Conservation (phyloP, 1,284 basidiomycete genomes). For the Ceratobasidium theobromae region DNA sequence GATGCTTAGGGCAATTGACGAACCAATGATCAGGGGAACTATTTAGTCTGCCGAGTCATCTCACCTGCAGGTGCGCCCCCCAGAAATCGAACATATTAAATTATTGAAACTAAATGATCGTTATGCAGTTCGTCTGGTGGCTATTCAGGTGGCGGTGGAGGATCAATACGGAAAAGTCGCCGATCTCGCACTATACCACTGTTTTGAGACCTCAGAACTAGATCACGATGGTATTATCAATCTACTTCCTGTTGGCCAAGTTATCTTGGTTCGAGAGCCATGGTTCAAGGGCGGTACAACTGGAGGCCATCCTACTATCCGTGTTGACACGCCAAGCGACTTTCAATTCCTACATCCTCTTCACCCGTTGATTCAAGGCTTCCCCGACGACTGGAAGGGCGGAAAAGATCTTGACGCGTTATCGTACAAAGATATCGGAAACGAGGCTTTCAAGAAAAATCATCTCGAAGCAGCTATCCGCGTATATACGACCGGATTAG, state of each 20-base stretch:
- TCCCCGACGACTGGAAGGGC: slow-evolving; percentile 8
- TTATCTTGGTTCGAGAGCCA: slow-evolving; percentile 45
- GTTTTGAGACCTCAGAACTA: slow-evolving; percentile 38
- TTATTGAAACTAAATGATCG: not conserved
- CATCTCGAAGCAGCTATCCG: slow-evolving; percentile 6
- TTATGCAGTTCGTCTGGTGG: slow-evolving; percentile 25
- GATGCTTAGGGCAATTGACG: not conserved
- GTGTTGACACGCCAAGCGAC: slow-evolving; percentile 43
- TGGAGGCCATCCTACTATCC: slow-evolving; percentile 38
- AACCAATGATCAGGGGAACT: not conserved
- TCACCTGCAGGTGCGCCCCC: not conserved
- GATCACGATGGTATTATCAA: slow-evolving; percentile 39
- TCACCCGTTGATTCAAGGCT: not conserved
- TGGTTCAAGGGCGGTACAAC: slow-evolving; percentile 39
- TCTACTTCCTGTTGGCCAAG: slow-evolving; percentile 42
- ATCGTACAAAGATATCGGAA: slow-evolving; percentile 24
- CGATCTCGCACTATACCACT: slow-evolving; percentile 42
- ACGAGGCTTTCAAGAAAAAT: slow-evolving; percentile 23
- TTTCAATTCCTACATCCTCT: slow-evolving; percentile 37
- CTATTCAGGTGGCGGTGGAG: slow-evolving; percentile 38
- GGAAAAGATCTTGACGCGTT: not conserved
- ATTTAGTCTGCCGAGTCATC: not conserved
- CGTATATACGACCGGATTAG: slow-evolving; percentile 25
- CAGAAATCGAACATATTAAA: not conserved
- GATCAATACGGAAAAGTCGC: slow-evolving; percentile 41